Base-by-base conservation (phyloP, 331 rosid species). In the Malus hybrid region DNA sequence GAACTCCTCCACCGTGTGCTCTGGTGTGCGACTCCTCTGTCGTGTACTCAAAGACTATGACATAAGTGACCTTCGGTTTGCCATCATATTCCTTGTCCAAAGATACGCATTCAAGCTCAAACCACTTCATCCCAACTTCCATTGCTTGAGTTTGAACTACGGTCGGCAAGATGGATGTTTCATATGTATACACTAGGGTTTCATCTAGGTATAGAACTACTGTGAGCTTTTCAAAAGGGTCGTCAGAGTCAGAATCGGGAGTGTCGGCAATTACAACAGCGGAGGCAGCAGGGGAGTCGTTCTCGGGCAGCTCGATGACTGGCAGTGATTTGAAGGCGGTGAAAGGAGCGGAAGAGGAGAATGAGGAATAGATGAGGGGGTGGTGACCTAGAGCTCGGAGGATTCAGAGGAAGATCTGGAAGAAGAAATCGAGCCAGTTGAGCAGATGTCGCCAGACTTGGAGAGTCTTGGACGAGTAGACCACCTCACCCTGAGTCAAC, bases 401-500 rank as follows among this genome's bases (percentile, higher is more conserved):
- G 85, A 90, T 81, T 78, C 82, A 93, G 16, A 82, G 76, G 83
- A 94, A 94, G 95, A 93, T 90, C 88, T 91, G 97, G 78, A 91
- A 90, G 89, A 94, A 88, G 88, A 88, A 88, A 68, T 88, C 82
- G 5, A 94, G 64, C 97, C 99, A 90, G 81, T 93, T 92, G 80
- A 90, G 69, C 31, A 94, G 71, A 19, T 96, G 87, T 76, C 88
- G 87, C 97, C 97, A 92, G 18, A 86, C 87, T 78, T 92, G 96
- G 70, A 84, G 85, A 64, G 91, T 84, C 72, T 88, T 72, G 50
- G 91, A 90, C 77, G 93, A 86, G 92, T 87, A 91, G 10, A 65
- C 79, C 81, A 85, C 93, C 88, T 92, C 96, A 22, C 87, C 63
- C 90, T 87, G 96, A 87, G 90, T 86, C 96, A 94, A 92, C 96